Percentiles rank a stretch among this genome's conserved stretches.
Evolutionary conservation across 495 filamentous ascomycete species (phyloP).

Genomic region (Podospora pseudopauciseta): DNA sequence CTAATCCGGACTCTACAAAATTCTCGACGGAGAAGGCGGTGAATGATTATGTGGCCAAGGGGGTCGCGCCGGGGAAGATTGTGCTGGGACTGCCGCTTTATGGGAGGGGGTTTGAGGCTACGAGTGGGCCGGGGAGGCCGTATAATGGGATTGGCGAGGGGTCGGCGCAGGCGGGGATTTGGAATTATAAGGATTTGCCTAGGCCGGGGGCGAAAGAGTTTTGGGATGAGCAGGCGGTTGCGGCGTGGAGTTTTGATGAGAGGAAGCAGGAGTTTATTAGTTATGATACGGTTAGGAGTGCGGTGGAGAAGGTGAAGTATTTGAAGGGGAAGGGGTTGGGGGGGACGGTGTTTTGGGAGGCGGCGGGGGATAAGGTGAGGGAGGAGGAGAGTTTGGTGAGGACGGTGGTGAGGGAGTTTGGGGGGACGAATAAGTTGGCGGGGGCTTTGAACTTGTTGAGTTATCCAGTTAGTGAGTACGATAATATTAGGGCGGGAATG

Average conservation of each 20-base stretch:
- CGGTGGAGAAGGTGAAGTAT: constrained; percentile 60
- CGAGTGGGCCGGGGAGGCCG: constrained; percentile 62
- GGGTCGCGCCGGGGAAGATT: constrained; percentile 64
- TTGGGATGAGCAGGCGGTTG: constrained; percentile 50
- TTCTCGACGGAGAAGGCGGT: constrained; percentile 68
- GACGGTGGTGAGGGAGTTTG: constrained; percentile 53
- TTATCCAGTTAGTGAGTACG: constrained; percentile 68
- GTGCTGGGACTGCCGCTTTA: constrained; percentile 84
- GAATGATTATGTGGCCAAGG: constrained; percentile 59
- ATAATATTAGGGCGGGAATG: constrained; percentile 59
- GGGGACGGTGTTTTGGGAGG: constrained; percentile 91
- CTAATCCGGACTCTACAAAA: constrained; percentile 55
- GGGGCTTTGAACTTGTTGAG: constrained; percentile 55
- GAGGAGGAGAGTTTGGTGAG: constrained; percentile 60
- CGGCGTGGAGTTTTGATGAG: constrained; percentile 69
- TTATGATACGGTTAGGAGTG: constrained; percentile 67
- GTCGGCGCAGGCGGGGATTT: constrained; percentile 71
- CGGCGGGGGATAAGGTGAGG: constrained; percentile 63
- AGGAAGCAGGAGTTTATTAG: constrained; percentile 59
- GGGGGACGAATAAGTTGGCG: constrained; percentile 53
- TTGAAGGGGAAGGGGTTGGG: constrained; percentile 61
- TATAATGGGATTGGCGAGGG: constrained; percentile 65
- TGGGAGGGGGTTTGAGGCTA: constrained; percentile 72
- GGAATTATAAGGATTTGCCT: constrained; percentile 68
- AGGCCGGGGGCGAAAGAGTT: constrained; percentile 44